Conservation (phyloP, 257 asterid species). For the Fraxinus americana region DNA sequence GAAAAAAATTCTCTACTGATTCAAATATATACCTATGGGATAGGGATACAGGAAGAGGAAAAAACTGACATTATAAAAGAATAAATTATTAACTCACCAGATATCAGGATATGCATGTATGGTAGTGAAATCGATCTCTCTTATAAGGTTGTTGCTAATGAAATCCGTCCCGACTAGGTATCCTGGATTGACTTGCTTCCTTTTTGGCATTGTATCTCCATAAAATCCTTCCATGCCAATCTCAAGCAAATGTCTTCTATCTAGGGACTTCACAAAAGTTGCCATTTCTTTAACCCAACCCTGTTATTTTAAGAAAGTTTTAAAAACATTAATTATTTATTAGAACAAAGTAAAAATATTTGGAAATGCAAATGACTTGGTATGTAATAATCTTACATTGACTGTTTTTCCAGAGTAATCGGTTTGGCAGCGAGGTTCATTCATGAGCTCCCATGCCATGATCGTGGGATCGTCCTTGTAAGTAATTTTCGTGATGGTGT, state of each 20-base stretch:
- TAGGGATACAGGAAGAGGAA: no score
- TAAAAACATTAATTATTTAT: background rate
- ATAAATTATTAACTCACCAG: conserved; percentile 29
- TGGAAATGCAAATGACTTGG: background rate
- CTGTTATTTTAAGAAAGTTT: conserved; percentile 15
- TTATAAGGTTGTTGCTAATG: conserved; percentile 49
- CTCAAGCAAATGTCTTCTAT: conserved; percentile 58
- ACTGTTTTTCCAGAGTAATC: conserved; percentile 52
- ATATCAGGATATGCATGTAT: conserved; percentile 71
- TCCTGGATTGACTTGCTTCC: conserved; percentile 64
- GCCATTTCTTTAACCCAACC: conserved; percentile 70
- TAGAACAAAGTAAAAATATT: background rate
- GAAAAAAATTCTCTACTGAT: no score
- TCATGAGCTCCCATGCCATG: conserved; percentile 67
- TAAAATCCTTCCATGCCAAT: conserved; percentile 87
- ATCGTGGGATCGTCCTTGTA: conserved; percentile 52
- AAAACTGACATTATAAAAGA: no score
- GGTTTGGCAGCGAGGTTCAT: conserved; percentile 57
- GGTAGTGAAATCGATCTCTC: conserved; percentile 66
- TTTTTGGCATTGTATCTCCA: conserved; percentile 60
- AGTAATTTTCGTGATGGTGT: conserved; percentile 39
- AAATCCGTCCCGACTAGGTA: conserved; percentile 80
- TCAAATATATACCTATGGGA: no score
- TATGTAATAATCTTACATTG: conserved; percentile 23
- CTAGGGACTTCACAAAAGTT: conserved; percentile 56